Conservation (phyloP, 345 rosid species). For the Dipteronia sinensis region DNA sequence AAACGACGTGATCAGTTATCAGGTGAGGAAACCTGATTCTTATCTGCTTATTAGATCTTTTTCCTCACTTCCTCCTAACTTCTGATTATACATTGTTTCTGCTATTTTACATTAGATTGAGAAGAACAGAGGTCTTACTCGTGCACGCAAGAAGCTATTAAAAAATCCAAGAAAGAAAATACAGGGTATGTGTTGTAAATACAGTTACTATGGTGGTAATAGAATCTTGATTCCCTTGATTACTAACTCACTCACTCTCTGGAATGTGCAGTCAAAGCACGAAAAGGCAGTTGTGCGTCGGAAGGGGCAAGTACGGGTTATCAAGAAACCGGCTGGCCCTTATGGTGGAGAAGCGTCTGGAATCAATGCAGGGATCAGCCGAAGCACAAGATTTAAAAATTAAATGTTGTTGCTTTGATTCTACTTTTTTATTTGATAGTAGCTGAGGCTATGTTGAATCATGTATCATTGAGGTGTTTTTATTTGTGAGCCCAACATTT, state of each 20-base stretch:
- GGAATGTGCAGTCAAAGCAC: conserved; percentile 50
- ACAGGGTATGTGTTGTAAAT: conserved; percentile 47
- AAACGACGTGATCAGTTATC: conserved; percentile 55
- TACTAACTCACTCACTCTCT: neutral
- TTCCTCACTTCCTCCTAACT: neutral
- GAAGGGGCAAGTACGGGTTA: conserved; percentile 61
- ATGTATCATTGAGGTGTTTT: neutral
- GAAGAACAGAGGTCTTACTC: conserved; percentile 74
- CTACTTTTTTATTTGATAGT: neutral
- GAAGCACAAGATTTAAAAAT: conserved; percentile 61
- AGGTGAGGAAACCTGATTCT: conserved; percentile 41
- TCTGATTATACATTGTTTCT: neutral
- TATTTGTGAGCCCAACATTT: neutral
- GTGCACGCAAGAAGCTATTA: conserved; percentile 51
- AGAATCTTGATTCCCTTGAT: neutral
- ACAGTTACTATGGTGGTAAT: neutral
- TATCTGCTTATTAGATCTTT: neutral
- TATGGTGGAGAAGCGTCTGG: conserved; percentile 75
- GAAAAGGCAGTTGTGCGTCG: conserved; percentile 40
- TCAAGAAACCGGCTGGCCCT: conserved; percentile 52
- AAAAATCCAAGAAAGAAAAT: conserved; percentile 92
- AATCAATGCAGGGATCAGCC: conserved; percentile 62
- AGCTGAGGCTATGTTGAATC: neutral
- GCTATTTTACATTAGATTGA: conserved; percentile 45
- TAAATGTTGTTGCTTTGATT: conserved; percentile 20